Conservation (phyloP, 2,329 filamentous ascomycete species). For the Ascochyta pisi region DNA sequence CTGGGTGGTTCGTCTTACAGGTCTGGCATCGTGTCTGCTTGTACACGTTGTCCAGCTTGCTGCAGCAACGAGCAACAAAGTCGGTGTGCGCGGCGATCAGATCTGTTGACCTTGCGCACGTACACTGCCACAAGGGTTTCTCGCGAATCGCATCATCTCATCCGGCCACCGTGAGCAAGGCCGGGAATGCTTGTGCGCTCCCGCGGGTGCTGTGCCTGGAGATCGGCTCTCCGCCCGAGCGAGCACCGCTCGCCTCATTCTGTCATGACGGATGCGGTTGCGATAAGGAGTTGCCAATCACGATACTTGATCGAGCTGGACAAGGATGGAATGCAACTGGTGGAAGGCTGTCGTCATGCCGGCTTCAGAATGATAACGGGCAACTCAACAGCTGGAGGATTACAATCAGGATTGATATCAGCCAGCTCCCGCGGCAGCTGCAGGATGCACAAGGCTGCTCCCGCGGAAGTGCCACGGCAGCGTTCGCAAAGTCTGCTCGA, state of each 20-base stretch:
- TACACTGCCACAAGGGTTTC: constrained; percentile 14
- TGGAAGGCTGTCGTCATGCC: constrained; percentile 4
- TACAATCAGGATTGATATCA: constrained; percentile 4
- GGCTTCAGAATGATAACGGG: constrained; percentile 7
- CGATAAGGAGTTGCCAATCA: background rate
- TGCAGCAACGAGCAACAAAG: constrained; percentile 6
- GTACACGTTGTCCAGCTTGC: background rate
- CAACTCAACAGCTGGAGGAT: background rate
- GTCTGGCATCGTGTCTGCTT: background rate
- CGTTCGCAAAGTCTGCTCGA: constrained; percentile 20
- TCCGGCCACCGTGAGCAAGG: constrained; percentile 9
- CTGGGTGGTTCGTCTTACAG: background rate
- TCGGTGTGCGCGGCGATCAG: constrained; percentile 19
- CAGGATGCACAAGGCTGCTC: background rate
- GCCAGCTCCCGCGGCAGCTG: constrained; percentile 3
- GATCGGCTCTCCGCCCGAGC: constrained; percentile 22
- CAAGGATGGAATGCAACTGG: background rate
- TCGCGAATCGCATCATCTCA: constrained; percentile 15
- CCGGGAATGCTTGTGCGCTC: constrained; percentile 20
- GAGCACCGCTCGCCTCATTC: constrained; percentile 15
- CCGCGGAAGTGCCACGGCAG: constrained; percentile 17
- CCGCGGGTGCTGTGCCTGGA: constrained; percentile 18
- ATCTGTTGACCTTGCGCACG: constrained; percentile 18
- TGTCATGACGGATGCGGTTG: constrained; percentile 5
- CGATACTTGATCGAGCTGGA: background rate